phyloP scores from a whole-genome alignment of 352 stramenopile species.

The Pythium folliculosum region DNA sequence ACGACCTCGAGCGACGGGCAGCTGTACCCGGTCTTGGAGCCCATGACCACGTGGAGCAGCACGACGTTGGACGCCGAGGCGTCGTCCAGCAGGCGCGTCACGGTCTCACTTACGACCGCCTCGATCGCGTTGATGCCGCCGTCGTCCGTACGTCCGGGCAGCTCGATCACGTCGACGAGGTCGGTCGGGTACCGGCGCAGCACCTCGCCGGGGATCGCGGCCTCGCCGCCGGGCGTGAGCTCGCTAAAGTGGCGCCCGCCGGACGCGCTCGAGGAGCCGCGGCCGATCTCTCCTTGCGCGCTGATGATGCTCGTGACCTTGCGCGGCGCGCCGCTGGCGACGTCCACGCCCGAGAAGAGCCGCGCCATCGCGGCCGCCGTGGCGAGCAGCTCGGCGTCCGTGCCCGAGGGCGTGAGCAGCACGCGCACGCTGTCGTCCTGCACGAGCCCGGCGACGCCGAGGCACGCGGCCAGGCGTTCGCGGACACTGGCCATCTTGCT shows the following conservation, averaged over 20 bases:
- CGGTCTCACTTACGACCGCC: slow-evolving; percentile 39
- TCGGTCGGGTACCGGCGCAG: slow-evolving; percentile 62
- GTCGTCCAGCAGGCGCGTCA: slow-evolving; percentile 48
- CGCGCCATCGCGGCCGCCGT: slow-evolving; percentile 69
- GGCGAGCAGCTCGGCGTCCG: slow-evolving; percentile 84
- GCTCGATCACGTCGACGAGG: slow-evolving; percentile 65
- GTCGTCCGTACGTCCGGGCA: slow-evolving; percentile 55
- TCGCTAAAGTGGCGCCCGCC: slow-evolving; percentile 83
- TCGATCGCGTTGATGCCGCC: slow-evolving; percentile 59
- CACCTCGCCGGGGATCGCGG: slow-evolving; percentile 38
- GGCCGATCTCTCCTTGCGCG: slow-evolving; percentile 82
- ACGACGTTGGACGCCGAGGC: slow-evolving; percentile 57
- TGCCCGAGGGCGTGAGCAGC: slow-evolving; percentile 81
- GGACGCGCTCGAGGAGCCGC: slow-evolving; percentile 74
- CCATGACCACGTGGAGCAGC: slow-evolving; percentile 84
- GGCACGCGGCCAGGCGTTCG: slow-evolving; percentile 54
- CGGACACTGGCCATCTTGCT: slow-evolving; percentile 63
- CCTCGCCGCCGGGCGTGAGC: slow-evolving; percentile 70
- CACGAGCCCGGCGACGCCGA: slow-evolving; percentile 60
- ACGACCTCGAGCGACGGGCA: slow-evolving; percentile 74
- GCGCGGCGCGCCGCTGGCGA: slow-evolving; percentile 30
- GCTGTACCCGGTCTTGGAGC: slow-evolving; percentile 84
- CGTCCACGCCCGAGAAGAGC: slow-evolving; percentile 49
- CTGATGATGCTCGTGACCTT: slow-evolving; percentile 86
- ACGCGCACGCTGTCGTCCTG: slow-evolving; percentile 52